phyloP scores from a whole-genome alignment of 805 yeast species.

The Cyberlindnera amylophila region DNA sequence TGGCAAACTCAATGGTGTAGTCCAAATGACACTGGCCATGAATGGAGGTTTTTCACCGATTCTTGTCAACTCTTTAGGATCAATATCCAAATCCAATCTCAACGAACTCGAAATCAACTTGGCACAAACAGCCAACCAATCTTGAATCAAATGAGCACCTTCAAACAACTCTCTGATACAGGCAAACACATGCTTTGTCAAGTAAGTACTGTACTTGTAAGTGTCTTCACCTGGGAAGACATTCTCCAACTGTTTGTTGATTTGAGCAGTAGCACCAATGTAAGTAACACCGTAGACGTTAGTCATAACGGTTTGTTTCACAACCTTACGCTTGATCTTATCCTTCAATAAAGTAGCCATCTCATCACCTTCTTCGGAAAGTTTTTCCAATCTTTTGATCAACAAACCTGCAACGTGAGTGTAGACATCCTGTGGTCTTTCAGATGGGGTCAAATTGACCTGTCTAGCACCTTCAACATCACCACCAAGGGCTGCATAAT shows the following conservation, averaged over 20 bases:
- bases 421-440: conserved; percentile 75
- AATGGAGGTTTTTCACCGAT: conserved; percentile 53
- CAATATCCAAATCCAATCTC: conserved; percentile 53
- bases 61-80: conserved; percentile 34
- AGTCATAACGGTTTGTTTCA: conserved; percentile 97
- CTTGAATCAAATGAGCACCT: conserved; percentile 94
- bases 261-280: conserved; percentile 89
- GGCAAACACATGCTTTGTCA: conserved; percentile 74
- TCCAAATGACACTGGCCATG: conserved; percentile 93
- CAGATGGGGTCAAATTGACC: conserved; percentile 69
- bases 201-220: conserved; percentile 52
- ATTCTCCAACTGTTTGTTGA: conserved; percentile 69
- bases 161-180: conserved; percentile 82
- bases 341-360: conserved; percentile 46
- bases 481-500: conserved; percentile 85
- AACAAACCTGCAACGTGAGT: conserved; percentile 66
- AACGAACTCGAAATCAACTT: conserved; percentile 73
- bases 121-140: conserved; percentile 91
- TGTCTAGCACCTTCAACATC: conserved; percentile 79
- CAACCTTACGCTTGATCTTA: conserved; percentile 77
- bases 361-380: conserved; percentile 50
- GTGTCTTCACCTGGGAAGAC: conserved; percentile 48
- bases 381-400: conserved; percentile 47
- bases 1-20: conserved; percentile 92
- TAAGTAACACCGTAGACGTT: conserved; percentile 96